Base-by-base conservation (phyloP, 345 rosid species). In the Noccaea bulbosa region DNA sequence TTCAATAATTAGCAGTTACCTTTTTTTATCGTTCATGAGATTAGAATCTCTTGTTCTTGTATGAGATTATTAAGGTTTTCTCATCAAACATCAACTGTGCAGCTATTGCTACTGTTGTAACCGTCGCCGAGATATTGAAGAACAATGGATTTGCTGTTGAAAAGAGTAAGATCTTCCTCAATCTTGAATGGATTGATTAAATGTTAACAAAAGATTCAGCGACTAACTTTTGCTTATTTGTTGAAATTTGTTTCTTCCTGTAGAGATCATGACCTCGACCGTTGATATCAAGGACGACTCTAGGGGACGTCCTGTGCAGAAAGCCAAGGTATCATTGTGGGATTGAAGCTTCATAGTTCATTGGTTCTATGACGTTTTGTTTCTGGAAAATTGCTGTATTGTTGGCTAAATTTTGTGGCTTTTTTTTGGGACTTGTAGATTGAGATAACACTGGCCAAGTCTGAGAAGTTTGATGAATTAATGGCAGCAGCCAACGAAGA, bases 71-170 rank as follows among this genome's bases (percentile, higher is more conserved):
- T n/a, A 3, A 14, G 7, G 33, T 54, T 74, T 74, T 50, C 62
- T 74, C 14, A 67, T 56, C 1, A 32, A 15, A 12, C 10, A 15
- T 75, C 22, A 7, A 50, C 2, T 75, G 45, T 85, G 85, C 90
- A 92, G 98, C 98, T 33, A 89, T 92, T 54, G 96, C 95, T 7
- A 92, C 96, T 1, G 96, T 88, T 43, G 96, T 92, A 27, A 92
- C 98, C 0, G 81, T 92, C 5, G 90, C 96, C 1, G 98, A 92
- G 75, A 92, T 92, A 74, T 83, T 92, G 78, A 92, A 92, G 80
- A 92, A 89, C 81, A 89, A 84, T 73, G 96, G 96, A 38, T 83
- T 89, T 74, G 98, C 96, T 62, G 85, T 88, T 65, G 94, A 88
- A 81, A 88, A 81, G 88, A 90, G 96, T 92, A 85, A 62, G 88